Conservation (phyloP, 2,329 filamentous ascomycete species). For the Penicillium frequentans region DNA sequence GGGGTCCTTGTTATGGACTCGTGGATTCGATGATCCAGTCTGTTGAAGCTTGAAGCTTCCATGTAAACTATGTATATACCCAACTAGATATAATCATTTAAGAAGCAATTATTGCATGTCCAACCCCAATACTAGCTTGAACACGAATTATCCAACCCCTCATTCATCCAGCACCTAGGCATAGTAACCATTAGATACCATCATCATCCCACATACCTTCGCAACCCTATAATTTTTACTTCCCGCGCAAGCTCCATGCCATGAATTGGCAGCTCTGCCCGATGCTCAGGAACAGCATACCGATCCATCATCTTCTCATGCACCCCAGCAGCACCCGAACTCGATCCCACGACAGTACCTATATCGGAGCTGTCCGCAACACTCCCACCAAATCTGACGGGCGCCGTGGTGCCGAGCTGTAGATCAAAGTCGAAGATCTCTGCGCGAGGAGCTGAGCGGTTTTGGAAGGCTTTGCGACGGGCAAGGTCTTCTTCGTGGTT, state of each 20-base stretch:
- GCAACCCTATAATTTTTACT: neutral
- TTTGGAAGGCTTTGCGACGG: slow-evolving; percentile 33
- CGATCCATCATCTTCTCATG: slow-evolving; percentile 31
- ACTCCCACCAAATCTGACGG: slow-evolving; percentile 1
- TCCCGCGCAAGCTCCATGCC: slow-evolving; percentile 5
- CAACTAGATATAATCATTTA: neutral
- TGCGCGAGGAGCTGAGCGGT: slow-evolving; percentile 2
- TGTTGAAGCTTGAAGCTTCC: slow-evolving; percentile 22
- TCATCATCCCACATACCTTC: neutral
- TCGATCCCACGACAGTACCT: neutral
- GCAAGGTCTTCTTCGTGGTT: slow-evolving; percentile 30
- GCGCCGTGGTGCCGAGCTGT: slow-evolving; percentile 2
- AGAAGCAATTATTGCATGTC: neutral
- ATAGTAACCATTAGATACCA: neutral
- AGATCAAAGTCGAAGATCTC: neutral
- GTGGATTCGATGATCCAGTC: slow-evolving; percentile 36
- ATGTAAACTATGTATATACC: neutral
- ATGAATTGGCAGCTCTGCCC: slow-evolving; percentile 17
- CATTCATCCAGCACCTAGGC: neutral
- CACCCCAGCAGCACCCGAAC: slow-evolving; percentile 2
- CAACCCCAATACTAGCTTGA: neutral
- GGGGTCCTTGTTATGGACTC: slow-evolving; percentile 58
- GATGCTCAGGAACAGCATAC: slow-evolving; percentile 4
- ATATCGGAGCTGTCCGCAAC: neutral
- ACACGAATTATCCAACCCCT: neutral